Percentiles rank a stretch among this genome's conserved stretches.
Evolutionary conservation across 306 rosid genomes (phyloP).

Genomic region (Parietaria judaica): DNA sequence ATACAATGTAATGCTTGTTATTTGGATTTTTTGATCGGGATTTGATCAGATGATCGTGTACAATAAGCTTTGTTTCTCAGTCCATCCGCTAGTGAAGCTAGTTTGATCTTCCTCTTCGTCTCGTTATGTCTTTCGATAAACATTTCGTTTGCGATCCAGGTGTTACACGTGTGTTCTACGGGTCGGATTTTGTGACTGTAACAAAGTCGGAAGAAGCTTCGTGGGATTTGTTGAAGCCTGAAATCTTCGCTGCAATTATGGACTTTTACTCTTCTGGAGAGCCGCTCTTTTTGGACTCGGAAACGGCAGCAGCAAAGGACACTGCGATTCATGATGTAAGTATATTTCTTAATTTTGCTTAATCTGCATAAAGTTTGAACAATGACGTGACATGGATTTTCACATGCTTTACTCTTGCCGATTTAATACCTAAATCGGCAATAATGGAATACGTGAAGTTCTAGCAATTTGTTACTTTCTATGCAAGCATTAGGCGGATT

Average conservation of each 20-base stretch:
- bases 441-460: not conserved
- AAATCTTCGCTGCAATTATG: conserved; percentile 87
- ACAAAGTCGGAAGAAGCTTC: conserved; percentile 74
- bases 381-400: not conserved
- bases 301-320: conserved; percentile 75
- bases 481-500: not conserved
- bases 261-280: conserved; percentile 89
- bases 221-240: conserved; percentile 88
- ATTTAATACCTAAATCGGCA: too few species aligned
- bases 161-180: conserved; percentile 69
- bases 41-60: too few species aligned
- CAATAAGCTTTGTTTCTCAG: too few species aligned
- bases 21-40: too few species aligned
- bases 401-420: too few species aligned
- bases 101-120: too few species aligned
- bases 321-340: conserved; percentile 85
- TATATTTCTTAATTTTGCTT: conserved; percentile 16
- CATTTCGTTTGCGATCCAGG: conserved; percentile 28
- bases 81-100: too few species aligned
- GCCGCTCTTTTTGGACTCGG: conserved; percentile 73
- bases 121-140: too few species aligned
- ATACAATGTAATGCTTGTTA: too few species aligned
- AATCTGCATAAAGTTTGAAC: not conserved
- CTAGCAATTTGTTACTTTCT: not conserved
- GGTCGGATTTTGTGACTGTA: conserved; percentile 91